Percentiles rank a stretch among this genome's conserved stretches.
phyloP scores from a whole-genome alignment of 352 stramenopile species.

The Globisporangium rhizosaccharum region DNA sequence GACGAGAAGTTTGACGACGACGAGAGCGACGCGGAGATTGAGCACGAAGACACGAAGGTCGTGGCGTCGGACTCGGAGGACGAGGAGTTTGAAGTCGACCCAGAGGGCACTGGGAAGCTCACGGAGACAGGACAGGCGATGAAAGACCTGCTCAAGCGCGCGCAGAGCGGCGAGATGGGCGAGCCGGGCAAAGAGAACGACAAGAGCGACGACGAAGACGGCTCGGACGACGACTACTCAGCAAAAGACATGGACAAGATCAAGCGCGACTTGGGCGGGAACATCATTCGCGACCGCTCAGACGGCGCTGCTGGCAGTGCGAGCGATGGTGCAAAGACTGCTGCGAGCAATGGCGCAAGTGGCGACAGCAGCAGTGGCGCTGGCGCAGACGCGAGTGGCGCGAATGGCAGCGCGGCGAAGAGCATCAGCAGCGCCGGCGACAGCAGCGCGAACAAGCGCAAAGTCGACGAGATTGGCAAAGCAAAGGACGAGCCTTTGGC shows the following conservation, averaged over 20 bases:
- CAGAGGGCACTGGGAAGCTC: conserved; percentile 62
- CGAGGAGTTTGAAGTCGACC: conserved; percentile 71
- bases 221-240: conserved; percentile 62
- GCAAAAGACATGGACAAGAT: conserved; percentile 83
- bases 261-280: conserved; percentile 68
- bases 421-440: conserved; percentile 20
- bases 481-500: conserved; percentile 40
- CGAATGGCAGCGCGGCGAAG: conserved; percentile 17
- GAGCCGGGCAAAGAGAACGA: conserved; percentile 51
- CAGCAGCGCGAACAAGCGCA: conserved; percentile 33
- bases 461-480: conserved; percentile 27
- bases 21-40: conserved; percentile 80
- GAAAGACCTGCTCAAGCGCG: conserved; percentile 78
- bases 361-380: conserved; percentile 5
- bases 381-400: conserved; percentile 2
- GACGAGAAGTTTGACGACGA: conserved; percentile 87
- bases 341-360: background rate
- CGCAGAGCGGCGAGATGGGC: conserved; percentile 69
- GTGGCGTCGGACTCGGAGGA: conserved; percentile 70
- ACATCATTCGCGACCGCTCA: conserved; percentile 71
- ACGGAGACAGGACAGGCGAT: conserved; percentile 80
- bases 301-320: conserved; percentile 7
- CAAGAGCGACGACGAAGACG: conserved; percentile 55
- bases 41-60: conserved; percentile 60
- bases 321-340: background rate